These are phyloP conservation scores for Naematelia aurantialba DNA, from an alignment of 768 basidiomycete genomes.

Conservation along the genomic window DNA sequence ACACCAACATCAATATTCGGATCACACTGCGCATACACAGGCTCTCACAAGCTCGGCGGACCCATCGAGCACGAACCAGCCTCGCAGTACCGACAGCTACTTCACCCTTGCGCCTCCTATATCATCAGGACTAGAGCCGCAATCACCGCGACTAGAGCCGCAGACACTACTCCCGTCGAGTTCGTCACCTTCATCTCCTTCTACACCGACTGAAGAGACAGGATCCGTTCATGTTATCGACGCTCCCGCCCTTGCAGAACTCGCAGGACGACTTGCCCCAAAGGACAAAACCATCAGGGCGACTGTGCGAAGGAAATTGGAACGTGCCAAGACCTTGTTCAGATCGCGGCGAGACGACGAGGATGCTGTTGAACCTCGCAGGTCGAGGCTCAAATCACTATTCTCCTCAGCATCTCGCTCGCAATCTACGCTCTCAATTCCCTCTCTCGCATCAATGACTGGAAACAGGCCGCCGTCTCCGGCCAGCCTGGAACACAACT, in stretches of 20 bases:
- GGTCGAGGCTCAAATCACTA: slow-evolving; percentile 3
- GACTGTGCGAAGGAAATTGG: slow-evolving; percentile 16
- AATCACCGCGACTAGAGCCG: background rate
- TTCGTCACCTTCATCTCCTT: background rate
- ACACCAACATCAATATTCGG: too few species aligned
- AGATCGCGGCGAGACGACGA: slow-evolving; percentile 4
- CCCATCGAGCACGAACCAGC: too few species aligned
- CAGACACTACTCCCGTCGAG: background rate
- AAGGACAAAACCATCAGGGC: slow-evolving; percentile 8
- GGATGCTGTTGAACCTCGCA: background rate
- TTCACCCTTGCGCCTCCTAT: background rate
- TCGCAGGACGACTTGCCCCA: too few species aligned
- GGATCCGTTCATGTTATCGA: background rate
- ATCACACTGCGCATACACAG: too few species aligned
- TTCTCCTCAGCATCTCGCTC: slow-evolving; percentile 7
- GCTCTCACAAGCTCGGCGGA: too few species aligned
- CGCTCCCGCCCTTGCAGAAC: too few species aligned
- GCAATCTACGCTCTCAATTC: slow-evolving; percentile 2
- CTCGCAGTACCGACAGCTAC: slow-evolving; percentile 1
- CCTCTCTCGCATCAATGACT: background rate
- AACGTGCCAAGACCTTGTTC: slow-evolving; percentile 19
- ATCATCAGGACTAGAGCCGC: background rate
- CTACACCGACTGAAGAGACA: background rate
- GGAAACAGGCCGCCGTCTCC: background rate
- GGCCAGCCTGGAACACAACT: background rate